These are phyloP conservation scores for Chlorokybus atmophyticus DNA, from an alignment of 139 green algal species.

Conservation along the genomic window DNA sequence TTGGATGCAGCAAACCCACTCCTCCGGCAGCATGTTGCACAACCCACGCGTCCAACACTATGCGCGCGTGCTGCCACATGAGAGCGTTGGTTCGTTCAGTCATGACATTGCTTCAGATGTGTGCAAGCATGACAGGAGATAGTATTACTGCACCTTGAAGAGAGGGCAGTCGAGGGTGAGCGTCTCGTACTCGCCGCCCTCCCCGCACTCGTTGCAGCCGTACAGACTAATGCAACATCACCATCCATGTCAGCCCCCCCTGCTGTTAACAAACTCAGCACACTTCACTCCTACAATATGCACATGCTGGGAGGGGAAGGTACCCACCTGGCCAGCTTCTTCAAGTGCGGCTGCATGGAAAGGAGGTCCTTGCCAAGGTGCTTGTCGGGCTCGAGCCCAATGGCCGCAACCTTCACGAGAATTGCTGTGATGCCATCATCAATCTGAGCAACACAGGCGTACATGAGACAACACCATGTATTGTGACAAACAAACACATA, in stretches of 20 bases:
- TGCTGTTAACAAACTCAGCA: no score
- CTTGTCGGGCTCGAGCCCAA: conserved; percentile 50
- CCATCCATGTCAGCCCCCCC: no score
- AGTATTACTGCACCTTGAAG: conserved; percentile 29
- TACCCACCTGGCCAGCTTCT: neutral
- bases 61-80: conserved; percentile 31
- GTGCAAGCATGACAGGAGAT: no score
- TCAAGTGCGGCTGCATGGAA: neutral
- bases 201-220: conserved; percentile 81
- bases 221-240: conserved; percentile 35
- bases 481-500: conserved; percentile 1
- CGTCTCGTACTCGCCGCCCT: conserved; percentile 96
- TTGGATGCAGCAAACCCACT: conserved; percentile 34
- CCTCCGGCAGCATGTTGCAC: conserved; percentile 23
- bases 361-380: conserved; percentile 55
- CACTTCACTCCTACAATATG: no score
- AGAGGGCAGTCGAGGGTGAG: conserved; percentile 65
- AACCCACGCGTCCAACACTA: conserved; percentile 36
- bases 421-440: no score
- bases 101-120: no score
- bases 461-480: no score
- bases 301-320: no score
- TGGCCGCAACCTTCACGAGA: conserved; percentile 19
- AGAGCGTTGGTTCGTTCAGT: no score
- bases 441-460: no score